A percentile compares a stretch with the other conserved stretches of the same genome.
These are phyloP conservation scores for Polygonum maritimum DNA, from an alignment of 148 eudicot species.

Conservation along the genomic window DNA sequence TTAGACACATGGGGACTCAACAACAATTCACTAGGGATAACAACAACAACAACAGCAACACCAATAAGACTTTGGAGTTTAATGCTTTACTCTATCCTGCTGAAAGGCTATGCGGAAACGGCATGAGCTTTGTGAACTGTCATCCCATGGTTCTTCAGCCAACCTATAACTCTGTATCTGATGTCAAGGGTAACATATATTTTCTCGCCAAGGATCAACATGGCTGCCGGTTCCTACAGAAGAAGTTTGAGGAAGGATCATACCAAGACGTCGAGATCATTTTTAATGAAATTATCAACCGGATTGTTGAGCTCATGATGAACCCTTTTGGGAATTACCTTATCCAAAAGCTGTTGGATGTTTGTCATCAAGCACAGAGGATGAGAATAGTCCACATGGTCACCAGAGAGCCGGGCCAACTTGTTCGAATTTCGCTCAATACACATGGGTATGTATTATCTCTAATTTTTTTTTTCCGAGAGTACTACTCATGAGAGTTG, in stretches of 20 bases:
- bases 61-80: constrained; percentile 16
- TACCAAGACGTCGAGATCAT: constrained; percentile 41
- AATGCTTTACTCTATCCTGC: constrained; percentile 13
- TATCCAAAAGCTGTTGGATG: constrained; percentile 55
- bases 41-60: background rate
- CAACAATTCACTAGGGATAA: constrained; percentile 8
- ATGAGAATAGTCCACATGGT: constrained; percentile 39
- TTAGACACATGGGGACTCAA: constrained; percentile 20
- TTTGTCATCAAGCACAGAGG: constrained; percentile 56
- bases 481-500: too few species aligned
- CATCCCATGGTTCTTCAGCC: constrained; percentile 19
- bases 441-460: constrained; percentile 46
- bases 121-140: constrained; percentile 12
- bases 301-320: constrained; percentile 54
- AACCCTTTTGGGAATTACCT: constrained; percentile 73
- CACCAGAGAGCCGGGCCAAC: constrained; percentile 42
- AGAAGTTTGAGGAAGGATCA: constrained; percentile 48
- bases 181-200: constrained; percentile 32
- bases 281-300: constrained; percentile 43
- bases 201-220: constrained; percentile 56
- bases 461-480: background rate
- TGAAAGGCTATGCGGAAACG: constrained; percentile 20
- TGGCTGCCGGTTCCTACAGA: constrained; percentile 66
- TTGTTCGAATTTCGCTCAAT: constrained; percentile 41
- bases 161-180: constrained; percentile 23